These are phyloP conservation scores for Apophysomyces variabilis DNA, from an alignment of 371 early-diverging fungal genomes.

Conservation along the genomic window DNA sequence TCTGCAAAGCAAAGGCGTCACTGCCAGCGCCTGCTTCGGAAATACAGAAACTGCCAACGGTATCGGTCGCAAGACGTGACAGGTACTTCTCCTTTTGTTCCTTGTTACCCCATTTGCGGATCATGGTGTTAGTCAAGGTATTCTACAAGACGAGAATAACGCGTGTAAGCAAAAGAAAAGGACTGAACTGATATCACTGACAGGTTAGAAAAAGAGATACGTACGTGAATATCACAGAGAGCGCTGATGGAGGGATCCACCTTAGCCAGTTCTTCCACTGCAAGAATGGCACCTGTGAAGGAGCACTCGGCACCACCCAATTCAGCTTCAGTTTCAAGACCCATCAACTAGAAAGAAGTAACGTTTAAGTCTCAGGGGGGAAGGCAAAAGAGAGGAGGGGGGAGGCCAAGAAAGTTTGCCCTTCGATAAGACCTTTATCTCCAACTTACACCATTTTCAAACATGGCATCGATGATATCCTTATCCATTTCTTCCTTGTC, in stretches of 20 bases:
- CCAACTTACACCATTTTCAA: slow-evolving; percentile 83
- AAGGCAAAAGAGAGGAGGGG: neutral
- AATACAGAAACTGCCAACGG: slow-evolving; percentile 95
- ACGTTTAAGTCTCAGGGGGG: slow-evolving; percentile 9
- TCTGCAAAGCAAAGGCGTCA: slow-evolving; percentile 96
- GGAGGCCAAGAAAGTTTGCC: too few species aligned
- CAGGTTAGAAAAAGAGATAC: neutral
- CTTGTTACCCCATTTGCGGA: slow-evolving; percentile 81
- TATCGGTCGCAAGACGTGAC: slow-evolving; percentile 80
- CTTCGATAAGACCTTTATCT: too few species aligned
- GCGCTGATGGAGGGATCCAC: slow-evolving; percentile 94
- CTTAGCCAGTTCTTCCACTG: slow-evolving; percentile 95
- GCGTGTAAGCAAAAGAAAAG: too few species aligned
- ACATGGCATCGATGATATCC: slow-evolving; percentile 81
- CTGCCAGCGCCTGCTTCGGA: slow-evolving; percentile 93
- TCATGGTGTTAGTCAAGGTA: slow-evolving; percentile 93
- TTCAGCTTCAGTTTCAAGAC: slow-evolving; percentile 86
- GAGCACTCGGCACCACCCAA: slow-evolving; percentile 87
- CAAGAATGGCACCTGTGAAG: slow-evolving; percentile 90
- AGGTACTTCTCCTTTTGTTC: slow-evolving; percentile 86
- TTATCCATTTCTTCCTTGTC: slow-evolving; percentile 87
- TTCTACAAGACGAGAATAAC: slow-evolving; percentile 52
- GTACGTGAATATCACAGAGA: slow-evolving; percentile 92
- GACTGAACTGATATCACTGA: neutral
- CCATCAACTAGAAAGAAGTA: slow-evolving; percentile 79